phyloP scores from a whole-genome alignment of 1,284 basidiomycete genomes.

The Boletellus deceptivus region DNA sequence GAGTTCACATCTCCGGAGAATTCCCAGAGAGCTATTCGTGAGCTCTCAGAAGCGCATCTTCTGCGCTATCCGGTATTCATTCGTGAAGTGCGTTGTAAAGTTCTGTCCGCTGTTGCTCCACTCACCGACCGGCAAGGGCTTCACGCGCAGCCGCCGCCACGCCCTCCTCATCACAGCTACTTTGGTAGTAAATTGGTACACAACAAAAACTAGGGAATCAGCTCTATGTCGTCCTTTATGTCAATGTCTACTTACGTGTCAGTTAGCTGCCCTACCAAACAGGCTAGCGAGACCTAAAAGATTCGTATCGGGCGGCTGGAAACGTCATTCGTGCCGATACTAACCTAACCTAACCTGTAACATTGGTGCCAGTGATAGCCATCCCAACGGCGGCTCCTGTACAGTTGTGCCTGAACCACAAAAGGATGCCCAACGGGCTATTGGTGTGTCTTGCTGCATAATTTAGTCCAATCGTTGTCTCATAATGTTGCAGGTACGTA shows the following conservation, averaged over 20 bases:
- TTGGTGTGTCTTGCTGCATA: slow-evolving; percentile 54
- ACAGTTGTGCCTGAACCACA: slow-evolving; percentile 93
- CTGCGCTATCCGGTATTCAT: slow-evolving; percentile 94
- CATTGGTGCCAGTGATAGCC: slow-evolving; percentile 86
- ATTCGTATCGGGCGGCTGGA: slow-evolving; percentile 92
- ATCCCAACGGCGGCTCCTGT: slow-evolving; percentile 91
- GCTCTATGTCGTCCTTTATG: slow-evolving; percentile 61
- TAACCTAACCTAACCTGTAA: too few relatives aligned
- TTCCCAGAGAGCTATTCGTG: slow-evolving; percentile 79
- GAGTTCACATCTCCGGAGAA: slow-evolving; percentile 87
- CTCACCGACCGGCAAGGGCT: slow-evolving; percentile 54
- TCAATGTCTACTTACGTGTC: slow-evolving; percentile 7
- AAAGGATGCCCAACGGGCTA: slow-evolving; percentile 89
- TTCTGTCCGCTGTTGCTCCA: not conserved
- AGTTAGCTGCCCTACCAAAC: slow-evolving; percentile 87
- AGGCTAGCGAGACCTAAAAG: slow-evolving; percentile 98
- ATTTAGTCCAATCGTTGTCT: slow-evolving; percentile 7
- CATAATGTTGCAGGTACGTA: slow-evolving; percentile 68
- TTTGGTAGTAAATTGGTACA: too few relatives aligned
- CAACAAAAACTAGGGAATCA: slow-evolving; percentile 78
- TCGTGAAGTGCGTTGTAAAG: slow-evolving; percentile 68
- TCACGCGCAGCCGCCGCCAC: slow-evolving; percentile 68
- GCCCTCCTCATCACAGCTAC: slow-evolving; percentile 71
- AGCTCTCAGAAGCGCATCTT: slow-evolving; percentile 84
- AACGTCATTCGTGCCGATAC: slow-evolving; percentile 94